Evolutionary conservation across 345 rosid species (phyloP).

Genomic region (Arabis hirsuta): DNA sequence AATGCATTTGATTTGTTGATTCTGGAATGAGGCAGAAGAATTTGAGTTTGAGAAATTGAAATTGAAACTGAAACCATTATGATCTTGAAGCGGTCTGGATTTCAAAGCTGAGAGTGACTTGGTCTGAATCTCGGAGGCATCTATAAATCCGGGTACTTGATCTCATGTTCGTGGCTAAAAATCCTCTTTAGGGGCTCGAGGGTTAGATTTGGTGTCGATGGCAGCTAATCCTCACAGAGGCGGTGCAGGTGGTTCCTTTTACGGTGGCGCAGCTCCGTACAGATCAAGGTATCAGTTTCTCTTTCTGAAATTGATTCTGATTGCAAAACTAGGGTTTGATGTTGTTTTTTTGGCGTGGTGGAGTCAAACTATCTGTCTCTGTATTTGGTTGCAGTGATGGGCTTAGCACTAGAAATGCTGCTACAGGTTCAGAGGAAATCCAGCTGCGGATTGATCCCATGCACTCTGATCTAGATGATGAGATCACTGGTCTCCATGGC

Average conservation of each 20-base stretch:
- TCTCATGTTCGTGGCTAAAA: too few relatives aligned
- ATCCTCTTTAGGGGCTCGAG: too few relatives aligned
- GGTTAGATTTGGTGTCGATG: conserved; percentile 43
- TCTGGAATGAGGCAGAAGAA: too few relatives aligned
- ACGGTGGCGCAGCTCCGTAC: conserved; percentile 70
- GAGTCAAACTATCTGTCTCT: neutral
- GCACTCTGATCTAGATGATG: conserved; percentile 80
- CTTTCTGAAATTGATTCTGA: neutral
- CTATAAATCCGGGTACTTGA: too few relatives aligned
- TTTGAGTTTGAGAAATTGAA: too few relatives aligned
- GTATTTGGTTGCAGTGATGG: conserved; percentile 59
- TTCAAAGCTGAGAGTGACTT: too few relatives aligned
- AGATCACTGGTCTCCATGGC: conserved; percentile 76
- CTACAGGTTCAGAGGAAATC: conserved; percentile 71
- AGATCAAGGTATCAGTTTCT: conserved; percentile 51
- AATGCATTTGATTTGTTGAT: too few relatives aligned
- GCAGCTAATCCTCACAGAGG: conserved; percentile 56
- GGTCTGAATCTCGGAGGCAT: too few relatives aligned
- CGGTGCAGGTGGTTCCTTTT: conserved; percentile 52
- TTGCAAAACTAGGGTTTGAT: neutral
- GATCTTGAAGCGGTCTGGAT: too few relatives aligned
- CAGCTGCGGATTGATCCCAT: conserved; percentile 92
- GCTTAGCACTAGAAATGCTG: conserved; percentile 67
- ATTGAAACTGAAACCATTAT: too few relatives aligned
- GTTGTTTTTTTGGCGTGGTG: neutral